Evolutionary conservation across 1,139 yeast genomes (phyloP), one percentile per base, ranked within the genome.

Genomic region (Saccharomyces uvarum): DNA sequence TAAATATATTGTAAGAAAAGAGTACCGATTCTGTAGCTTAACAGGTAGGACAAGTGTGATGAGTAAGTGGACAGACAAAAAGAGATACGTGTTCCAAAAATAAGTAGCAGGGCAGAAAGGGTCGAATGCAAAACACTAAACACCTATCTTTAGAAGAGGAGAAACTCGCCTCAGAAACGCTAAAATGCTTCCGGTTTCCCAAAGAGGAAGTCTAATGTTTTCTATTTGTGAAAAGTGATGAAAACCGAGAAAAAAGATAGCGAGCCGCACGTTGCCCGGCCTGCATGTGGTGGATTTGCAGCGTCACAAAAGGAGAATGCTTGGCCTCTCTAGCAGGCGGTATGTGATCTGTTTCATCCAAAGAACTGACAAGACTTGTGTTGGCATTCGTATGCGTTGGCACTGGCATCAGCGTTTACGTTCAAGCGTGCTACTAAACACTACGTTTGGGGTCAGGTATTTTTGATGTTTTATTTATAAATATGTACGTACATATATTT

Each of bases 161-260:
- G 26, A 38, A 38, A n/a, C 26, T 38, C 44, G 44, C 44, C 44
- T 38, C 44, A 38, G 44, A 38, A 38, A 19, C 44, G 44, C 24
- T 38, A 38, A 38, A 38, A 38, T 19, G 44, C 44, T 9, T 19
- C n/a, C 44, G 24, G 19, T 38, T 38, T 38, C 44, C 44, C 44
- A 38, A 38, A 38, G 13, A 38, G 44, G 44, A 38, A 38, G 44
- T 38, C 44, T 38, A 38, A 38, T 38, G 44, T 38, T 38, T 38
- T 38, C 24, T 26, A 38, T 38, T 38, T 38, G 44, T 38, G 44
- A 38, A 38, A 38, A 38, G 19, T 16, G 21, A 19, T 16, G 11
- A 38, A 16, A 38, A 38, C 19, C 8, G 44, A 38, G 9, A 13
- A 38, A 38, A 38, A 38, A 19, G 44, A 24, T 38, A 16, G 44